Evolutionary conservation across 495 filamentous ascomycete genomes (phyloP).

Genomic region (Aspergillus asperescens): DNA sequence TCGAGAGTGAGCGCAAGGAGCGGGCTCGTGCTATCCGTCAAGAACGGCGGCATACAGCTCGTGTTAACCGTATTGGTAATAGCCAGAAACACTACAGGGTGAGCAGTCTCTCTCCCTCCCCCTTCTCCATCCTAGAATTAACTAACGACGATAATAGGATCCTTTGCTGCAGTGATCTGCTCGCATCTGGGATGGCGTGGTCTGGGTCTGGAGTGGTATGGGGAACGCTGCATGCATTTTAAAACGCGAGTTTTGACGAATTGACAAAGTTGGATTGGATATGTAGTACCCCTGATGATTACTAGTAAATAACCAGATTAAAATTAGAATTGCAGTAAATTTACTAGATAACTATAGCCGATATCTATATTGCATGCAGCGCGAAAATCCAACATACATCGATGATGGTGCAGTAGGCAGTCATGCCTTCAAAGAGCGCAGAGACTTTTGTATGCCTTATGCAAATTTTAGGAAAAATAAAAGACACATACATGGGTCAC

Average conservation of each 20-base stretch:
- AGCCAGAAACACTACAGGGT: slow-evolving; percentile 74
- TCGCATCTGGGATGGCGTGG: slow-evolving; percentile 4
- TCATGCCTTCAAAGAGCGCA: too few relatives aligned
- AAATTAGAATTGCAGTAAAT: not conserved
- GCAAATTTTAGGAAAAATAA: too few relatives aligned
- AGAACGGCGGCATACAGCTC: slow-evolving; percentile 54
- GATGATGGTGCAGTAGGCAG: too few relatives aligned
- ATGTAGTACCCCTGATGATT: not conserved
- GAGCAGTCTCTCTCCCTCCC: slow-evolving; percentile 20
- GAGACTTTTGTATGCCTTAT: too few relatives aligned
- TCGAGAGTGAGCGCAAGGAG: slow-evolving; percentile 59
- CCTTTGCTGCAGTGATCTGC: slow-evolving; percentile 42
- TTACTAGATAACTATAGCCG: not conserved
- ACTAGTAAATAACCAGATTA: not conserved
- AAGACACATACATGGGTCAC: too few relatives aligned
- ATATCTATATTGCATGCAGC: too few relatives aligned
- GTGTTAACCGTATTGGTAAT: slow-evolving; percentile 60
- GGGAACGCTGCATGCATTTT: not conserved
- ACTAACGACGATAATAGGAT: slow-evolving; percentile 32
- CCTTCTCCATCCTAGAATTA: not conserved
- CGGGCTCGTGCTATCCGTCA: slow-evolving; percentile 55
- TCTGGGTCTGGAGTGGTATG: slow-evolving; percentile 10
- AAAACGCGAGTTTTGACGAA: not conserved
- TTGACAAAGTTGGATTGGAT: not conserved
- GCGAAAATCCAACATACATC: too few relatives aligned